Conservation (phyloP, 163 green algal species). For the Volvox carteri region DNA sequence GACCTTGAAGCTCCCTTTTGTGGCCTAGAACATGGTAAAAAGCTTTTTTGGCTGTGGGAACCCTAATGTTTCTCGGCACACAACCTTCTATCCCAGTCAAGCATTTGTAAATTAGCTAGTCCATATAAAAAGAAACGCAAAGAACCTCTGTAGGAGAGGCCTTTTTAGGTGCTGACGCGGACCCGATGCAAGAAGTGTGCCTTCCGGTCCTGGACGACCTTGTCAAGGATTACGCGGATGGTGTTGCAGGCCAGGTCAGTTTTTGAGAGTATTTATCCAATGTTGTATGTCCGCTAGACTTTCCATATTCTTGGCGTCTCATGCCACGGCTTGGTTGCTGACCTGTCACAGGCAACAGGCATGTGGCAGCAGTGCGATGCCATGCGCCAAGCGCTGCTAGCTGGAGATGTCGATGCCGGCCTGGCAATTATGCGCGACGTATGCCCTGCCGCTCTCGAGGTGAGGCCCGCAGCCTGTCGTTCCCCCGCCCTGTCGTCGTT, state of each 20-base stretch:
- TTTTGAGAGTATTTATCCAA: too few relatives aligned
- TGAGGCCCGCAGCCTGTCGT: too few relatives aligned
- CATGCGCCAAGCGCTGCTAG: conserved; percentile 9
- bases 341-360: background rate
- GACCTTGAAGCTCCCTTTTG: too few relatives aligned
- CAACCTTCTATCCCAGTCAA: too few relatives aligned
- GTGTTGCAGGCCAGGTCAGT: background rate
- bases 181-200: background rate
- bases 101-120: too few relatives aligned
- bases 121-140: background rate
- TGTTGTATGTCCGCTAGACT: too few relatives aligned
- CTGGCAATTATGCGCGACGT: conserved; percentile 20
- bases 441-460: conserved; percentile 34
- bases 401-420: conserved; percentile 32
- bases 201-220: conserved; percentile 39
- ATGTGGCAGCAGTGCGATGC: background rate
- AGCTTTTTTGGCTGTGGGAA: too few relatives aligned
- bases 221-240: conserved; percentile 46
- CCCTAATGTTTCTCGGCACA: too few relatives aligned
- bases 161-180: background rate
- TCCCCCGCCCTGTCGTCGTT: too few relatives aligned
- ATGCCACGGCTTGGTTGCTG: too few relatives aligned
- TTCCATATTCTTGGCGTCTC: too few relatives aligned
- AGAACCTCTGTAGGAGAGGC: background rate
- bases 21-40: too few relatives aligned